Conservation (phyloP, 257 asterid species). For the Primulina eburnea region DNA sequence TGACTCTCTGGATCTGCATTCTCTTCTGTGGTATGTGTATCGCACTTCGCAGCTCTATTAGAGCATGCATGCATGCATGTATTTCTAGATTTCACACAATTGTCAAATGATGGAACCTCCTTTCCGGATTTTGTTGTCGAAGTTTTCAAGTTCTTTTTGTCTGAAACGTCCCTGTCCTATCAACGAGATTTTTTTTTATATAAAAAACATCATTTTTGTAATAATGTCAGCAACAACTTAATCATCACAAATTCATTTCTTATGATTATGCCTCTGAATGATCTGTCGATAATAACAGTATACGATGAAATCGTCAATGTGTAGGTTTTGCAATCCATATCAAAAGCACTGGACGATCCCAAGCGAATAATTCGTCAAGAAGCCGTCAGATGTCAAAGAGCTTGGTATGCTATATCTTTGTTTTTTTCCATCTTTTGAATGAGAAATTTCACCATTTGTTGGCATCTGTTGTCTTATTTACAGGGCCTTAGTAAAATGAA, state of each 20-base stretch:
- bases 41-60: too few relatives aligned
- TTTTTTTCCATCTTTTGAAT: neutral
- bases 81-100: neutral
- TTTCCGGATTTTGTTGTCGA: neutral
- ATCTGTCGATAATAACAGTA: neutral
- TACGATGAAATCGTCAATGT: slow-evolving; percentile 9
- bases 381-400: slow-evolving; percentile 86
- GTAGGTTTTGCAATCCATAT: slow-evolving; percentile 74
- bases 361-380: slow-evolving; percentile 83
- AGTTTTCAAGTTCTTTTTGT: neutral
- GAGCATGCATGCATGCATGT: neutral
- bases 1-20: neutral
- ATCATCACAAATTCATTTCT: neutral
- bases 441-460: slow-evolving; percentile 2
- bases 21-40: neutral
- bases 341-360: slow-evolving; percentile 83
- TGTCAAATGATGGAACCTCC: neutral
- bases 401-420: slow-evolving; percentile 48
- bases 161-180: neutral
- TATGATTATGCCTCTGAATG: slow-evolving; percentile 10
- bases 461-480: slow-evolving; percentile 13
- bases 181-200: too few relatives aligned
- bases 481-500: slow-evolving; percentile 55
- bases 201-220: too few relatives aligned
- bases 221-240: neutral